phyloP scores from a whole-genome alignment of 805 yeast species.

The Metschnikowia lochheadii region DNA sequence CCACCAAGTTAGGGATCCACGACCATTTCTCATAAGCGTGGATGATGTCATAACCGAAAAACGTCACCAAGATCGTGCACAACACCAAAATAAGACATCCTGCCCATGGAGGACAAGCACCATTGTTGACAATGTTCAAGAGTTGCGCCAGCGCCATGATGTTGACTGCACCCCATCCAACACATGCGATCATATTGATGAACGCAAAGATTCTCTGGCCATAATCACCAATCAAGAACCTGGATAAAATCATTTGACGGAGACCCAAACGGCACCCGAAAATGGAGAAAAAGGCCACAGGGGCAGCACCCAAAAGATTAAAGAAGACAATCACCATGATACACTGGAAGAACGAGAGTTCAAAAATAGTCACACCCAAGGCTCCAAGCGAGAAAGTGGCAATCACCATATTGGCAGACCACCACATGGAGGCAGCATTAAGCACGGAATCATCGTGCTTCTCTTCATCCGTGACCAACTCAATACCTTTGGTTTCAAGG shows the following conservation, averaged over 20 bases:
- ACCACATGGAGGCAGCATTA: slow-evolving; percentile 85
- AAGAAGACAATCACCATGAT: slow-evolving; percentile 68
- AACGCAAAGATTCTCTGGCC: slow-evolving; percentile 75
- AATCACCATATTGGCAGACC: slow-evolving; percentile 83
- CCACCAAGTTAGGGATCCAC: slow-evolving; percentile 79
- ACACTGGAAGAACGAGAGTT: slow-evolving; percentile 69
- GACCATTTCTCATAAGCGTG: slow-evolving; percentile 80
- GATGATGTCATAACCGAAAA: slow-evolving; percentile 81
- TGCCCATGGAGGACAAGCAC: slow-evolving; percentile 80
- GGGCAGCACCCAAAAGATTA: slow-evolving; percentile 63
- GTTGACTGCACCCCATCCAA: slow-evolving; percentile 95
- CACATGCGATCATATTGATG: slow-evolving; percentile 77
- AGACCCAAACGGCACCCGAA: slow-evolving; percentile 84
- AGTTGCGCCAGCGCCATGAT: slow-evolving; percentile 86
- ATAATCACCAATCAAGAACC: slow-evolving; percentile 71
- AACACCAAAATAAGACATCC: slow-evolving; percentile 73
- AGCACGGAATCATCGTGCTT: slow-evolving; percentile 61
- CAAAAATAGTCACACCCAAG: slow-evolving; percentile 53
- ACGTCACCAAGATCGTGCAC: slow-evolving; percentile 65
- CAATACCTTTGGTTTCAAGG: slow-evolving; percentile 67
- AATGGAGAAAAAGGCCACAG: slow-evolving; percentile 78
- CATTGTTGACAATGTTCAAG: slow-evolving; percentile 67
- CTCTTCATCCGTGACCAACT: slow-evolving; percentile 74
- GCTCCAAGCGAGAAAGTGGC: slow-evolving; percentile 80
- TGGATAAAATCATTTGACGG: slow-evolving; percentile 80